phyloP scores from a whole-genome alignment of 768 basidiomycete species.

The Amanita jacksonii region DNA sequence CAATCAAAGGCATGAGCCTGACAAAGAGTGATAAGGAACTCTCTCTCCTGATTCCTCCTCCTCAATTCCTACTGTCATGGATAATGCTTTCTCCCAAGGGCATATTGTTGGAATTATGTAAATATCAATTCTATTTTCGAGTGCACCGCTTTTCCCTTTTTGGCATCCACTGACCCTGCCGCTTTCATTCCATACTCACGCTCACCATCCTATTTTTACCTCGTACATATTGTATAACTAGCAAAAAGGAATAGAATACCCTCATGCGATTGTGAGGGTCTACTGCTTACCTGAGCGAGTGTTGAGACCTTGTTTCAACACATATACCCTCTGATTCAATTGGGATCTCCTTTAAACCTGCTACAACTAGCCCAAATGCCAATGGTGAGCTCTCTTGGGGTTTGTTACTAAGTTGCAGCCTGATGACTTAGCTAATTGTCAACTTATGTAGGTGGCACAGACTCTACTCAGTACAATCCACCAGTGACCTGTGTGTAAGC shows the following conservation, averaged over 20 bases:
- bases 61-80: constrained; percentile 42
- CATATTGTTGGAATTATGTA: too few relatives aligned
- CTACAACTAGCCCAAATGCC: constrained; percentile 14
- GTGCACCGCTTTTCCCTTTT: too few relatives aligned
- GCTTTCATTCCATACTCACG: too few relatives aligned
- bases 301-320: constrained; percentile 36
- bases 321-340: constrained; percentile 30
- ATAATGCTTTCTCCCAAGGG: too few relatives aligned
- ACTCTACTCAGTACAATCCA: constrained; percentile 34
- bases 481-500: constrained; percentile 32
- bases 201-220: too few relatives aligned
- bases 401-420: constrained; percentile 15
- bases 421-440: constrained; percentile 13
- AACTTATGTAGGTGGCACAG: constrained; percentile 29
- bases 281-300: too few relatives aligned
- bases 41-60: constrained; percentile 20
- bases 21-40: constrained; percentile 19
- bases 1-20: background rate
- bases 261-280: too few relatives aligned
- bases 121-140: too few relatives aligned
- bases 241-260: too few relatives aligned
- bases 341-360: constrained; percentile 44
- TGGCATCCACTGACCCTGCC: too few relatives aligned
- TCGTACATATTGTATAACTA: too few relatives aligned
- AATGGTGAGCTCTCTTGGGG: constrained; percentile 53